These are phyloP conservation scores for Populus hybrid DNA, from an alignment of 441 rosid species.

Conservation along the genomic window DNA sequence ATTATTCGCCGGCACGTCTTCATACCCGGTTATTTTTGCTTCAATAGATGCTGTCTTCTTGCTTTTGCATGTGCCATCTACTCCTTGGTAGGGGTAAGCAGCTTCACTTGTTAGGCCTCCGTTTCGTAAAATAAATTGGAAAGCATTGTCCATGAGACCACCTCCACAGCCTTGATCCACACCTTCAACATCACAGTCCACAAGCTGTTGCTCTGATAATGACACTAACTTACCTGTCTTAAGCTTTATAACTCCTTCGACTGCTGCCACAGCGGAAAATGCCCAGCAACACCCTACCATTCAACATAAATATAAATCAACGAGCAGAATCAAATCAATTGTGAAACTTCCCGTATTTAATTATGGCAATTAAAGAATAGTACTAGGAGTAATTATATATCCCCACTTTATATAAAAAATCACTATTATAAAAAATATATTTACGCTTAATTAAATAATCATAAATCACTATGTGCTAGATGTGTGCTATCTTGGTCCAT, in stretches of 20 bases:
- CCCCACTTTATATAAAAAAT: no score
- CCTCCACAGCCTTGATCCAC: slow-evolving; percentile 66
- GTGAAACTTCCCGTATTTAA: no score
- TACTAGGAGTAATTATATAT: no score
- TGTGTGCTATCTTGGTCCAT: no score
- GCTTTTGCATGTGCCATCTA: slow-evolving; percentile 38
- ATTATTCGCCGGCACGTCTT: slow-evolving; percentile 49
- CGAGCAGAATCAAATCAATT: no score
- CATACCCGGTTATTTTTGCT: slow-evolving; percentile 64
- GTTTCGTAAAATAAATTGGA: slow-evolving; percentile 52
- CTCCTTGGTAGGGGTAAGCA: slow-evolving; percentile 48
- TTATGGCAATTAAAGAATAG: no score
- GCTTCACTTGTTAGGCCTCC: slow-evolving; percentile 60
- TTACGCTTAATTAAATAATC: no score
- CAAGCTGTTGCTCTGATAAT: slow-evolving; percentile 65
- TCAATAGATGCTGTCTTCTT: slow-evolving; percentile 23
- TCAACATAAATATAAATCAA: background rate
- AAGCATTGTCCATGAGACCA: slow-evolving; percentile 71
- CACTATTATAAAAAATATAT: no score
- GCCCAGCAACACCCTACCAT: slow-evolving; percentile 79
- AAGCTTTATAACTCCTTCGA: slow-evolving; percentile 62
- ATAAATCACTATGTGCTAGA: no score
- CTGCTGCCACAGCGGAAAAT: slow-evolving; percentile 66
- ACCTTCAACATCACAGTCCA: slow-evolving; percentile 57
- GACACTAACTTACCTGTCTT: slow-evolving; percentile 50